These are phyloP conservation scores for Podospora didyma DNA, from an alignment of 495 filamentous ascomycete species.

Conservation along the genomic window DNA sequence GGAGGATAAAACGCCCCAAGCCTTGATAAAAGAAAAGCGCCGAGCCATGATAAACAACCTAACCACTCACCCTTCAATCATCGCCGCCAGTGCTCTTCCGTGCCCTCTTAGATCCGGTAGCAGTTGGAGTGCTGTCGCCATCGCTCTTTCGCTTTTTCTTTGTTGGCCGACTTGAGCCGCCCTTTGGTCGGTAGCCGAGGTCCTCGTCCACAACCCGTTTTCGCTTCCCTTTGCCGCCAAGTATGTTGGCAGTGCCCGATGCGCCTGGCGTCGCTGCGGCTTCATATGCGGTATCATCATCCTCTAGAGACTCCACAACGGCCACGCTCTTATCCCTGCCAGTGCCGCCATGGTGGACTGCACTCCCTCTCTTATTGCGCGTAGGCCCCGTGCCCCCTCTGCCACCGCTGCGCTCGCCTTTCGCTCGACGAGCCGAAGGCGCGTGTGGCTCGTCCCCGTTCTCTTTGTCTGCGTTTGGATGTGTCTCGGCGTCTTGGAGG, in stretches of 20 bases:
- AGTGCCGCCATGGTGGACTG: slow-evolving; percentile 1
- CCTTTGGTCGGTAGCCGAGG: slow-evolving; percentile 65
- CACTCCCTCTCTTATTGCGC: slow-evolving; percentile 25
- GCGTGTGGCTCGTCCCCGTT: slow-evolving; percentile 47
- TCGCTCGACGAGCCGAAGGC: slow-evolving; percentile 12
- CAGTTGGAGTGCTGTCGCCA: slow-evolving; percentile 28
- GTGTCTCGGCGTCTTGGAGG: slow-evolving; percentile 70
- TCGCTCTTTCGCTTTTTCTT: slow-evolving; percentile 61
- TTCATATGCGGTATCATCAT: neutral
- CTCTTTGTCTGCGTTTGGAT: slow-evolving; percentile 46
- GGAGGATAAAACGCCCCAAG: neutral
- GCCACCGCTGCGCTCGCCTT: slow-evolving; percentile 16
- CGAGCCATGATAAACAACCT: too few relatives aligned
- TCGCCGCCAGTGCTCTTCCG: slow-evolving; percentile 25
- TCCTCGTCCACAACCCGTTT: slow-evolving; percentile 65
- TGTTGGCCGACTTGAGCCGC: slow-evolving; percentile 51
- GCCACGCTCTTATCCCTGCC: slow-evolving; percentile 1
- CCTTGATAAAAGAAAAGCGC: neutral
- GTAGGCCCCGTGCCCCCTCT: slow-evolving; percentile 5
- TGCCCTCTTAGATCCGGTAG: slow-evolving; percentile 17
- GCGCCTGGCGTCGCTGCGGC: slow-evolving; percentile 41
- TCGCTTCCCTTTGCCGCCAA: slow-evolving; percentile 28
- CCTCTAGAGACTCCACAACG: slow-evolving; percentile 33
- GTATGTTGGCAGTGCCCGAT: slow-evolving; percentile 27
- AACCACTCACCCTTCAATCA: neutral